These are phyloP conservation scores for Citrus cavaleriei DNA, from an alignment of 345 rosid genomes.

Conservation along the genomic window DNA sequence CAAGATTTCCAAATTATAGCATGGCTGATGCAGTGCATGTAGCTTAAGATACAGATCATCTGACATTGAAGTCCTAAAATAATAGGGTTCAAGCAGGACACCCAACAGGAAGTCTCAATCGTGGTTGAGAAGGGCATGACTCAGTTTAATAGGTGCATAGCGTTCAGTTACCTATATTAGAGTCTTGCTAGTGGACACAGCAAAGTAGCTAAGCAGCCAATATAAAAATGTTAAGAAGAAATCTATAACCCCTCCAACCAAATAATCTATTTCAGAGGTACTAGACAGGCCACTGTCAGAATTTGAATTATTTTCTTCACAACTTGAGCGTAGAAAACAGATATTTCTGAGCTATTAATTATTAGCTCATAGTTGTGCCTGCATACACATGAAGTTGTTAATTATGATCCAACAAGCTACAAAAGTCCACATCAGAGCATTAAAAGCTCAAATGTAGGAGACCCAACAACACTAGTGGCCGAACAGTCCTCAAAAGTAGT, in stretches of 20 bases:
- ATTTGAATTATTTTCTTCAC: neutral
- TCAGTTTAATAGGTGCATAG: too few relatives aligned
- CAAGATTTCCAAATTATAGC: neutral
- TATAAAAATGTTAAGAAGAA: neutral
- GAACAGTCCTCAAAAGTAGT: neutral
- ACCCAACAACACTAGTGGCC: neutral
- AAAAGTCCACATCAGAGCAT: neutral
- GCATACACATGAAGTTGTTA: neutral
- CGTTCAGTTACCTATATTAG: too few relatives aligned
- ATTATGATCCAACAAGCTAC: neutral
- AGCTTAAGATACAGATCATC: neutral
- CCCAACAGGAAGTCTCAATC: neutral
- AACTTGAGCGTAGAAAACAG: neutral
- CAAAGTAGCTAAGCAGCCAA: too few relatives aligned
- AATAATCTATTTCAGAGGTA: neutral
- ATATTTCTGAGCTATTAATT: neutral
- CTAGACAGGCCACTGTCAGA: neutral
- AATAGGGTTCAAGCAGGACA: neutral
- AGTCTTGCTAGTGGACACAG: too few relatives aligned
- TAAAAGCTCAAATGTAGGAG: neutral
- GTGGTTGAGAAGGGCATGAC: neutral
- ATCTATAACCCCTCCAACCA: neutral
- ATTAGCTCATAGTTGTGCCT: neutral
- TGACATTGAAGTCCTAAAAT: neutral
- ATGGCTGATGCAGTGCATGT: neutral